Conservation (phyloP, 2,329 filamentous ascomycete genomes). For the Penicillium sp. region DNA sequence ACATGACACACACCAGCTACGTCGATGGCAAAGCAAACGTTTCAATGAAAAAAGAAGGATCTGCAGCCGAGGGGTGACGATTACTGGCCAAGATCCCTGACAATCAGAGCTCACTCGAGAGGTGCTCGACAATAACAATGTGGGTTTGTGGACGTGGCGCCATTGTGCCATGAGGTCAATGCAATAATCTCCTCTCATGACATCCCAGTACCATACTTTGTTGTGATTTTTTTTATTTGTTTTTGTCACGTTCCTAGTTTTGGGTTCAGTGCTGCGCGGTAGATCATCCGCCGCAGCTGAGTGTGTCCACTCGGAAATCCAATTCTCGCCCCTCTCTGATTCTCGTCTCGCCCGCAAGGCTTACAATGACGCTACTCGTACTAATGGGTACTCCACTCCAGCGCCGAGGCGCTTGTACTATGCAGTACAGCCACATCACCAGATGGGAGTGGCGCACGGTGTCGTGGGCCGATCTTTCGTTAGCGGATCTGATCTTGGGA, state of each 20-base stretch:
- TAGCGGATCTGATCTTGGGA: slow-evolving; percentile 14
- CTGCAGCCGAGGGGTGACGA: slow-evolving; percentile 9
- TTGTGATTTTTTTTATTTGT: slow-evolving; percentile 4
- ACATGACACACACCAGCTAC: slow-evolving; percentile 4
- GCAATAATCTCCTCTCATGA: neutral
- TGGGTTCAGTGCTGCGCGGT: neutral
- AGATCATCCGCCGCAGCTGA: slow-evolving; percentile 20
- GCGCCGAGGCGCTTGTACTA: slow-evolving; percentile 1
- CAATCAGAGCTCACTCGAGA: neutral
- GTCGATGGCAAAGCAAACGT: neutral
- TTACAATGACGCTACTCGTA: neutral
- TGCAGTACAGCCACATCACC: neutral
- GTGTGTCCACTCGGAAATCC: neutral
- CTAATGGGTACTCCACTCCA: neutral
- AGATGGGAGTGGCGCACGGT: slow-evolving; percentile 2
- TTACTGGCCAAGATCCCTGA: neutral
- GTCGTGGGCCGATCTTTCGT: slow-evolving; percentile 10
- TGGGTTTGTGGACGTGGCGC: slow-evolving; percentile 2
- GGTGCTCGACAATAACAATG: slow-evolving; percentile 1
- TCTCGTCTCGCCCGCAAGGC: neutral
- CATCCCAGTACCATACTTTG: neutral
- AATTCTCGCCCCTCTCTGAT: neutral
- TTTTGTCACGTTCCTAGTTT: neutral
- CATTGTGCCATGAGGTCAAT: slow-evolving; percentile 4
- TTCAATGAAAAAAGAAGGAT: slow-evolving; percentile 7